phyloP scores from a whole-genome alignment of 306 rosid genomes.

The Carpinus viminea region DNA sequence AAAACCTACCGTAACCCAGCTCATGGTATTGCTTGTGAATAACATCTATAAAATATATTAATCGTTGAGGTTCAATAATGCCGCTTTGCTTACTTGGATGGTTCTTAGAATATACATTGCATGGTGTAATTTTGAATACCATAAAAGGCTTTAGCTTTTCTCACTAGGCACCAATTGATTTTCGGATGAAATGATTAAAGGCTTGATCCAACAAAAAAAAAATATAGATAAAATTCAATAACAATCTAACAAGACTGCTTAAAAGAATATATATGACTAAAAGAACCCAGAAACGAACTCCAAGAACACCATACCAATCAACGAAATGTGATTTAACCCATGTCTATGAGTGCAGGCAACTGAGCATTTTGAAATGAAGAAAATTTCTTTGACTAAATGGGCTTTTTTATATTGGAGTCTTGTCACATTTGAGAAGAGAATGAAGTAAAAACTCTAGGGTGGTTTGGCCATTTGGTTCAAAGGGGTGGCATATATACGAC shows the following conservation, averaged over 20 bases:
- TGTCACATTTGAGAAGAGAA: slow-evolving; percentile 39
- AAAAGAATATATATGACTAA: background rate
- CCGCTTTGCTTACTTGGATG: too few species aligned
- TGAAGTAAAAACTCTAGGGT: background rate
- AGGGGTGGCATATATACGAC: too few species aligned
- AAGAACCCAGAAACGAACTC: slow-evolving; percentile 51
- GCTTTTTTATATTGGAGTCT: slow-evolving; percentile 57
- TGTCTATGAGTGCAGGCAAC: slow-evolving; percentile 60
- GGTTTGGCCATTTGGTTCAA: too few species aligned
- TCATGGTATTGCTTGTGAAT: slow-evolving; percentile 74
- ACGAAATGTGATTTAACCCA: slow-evolving; percentile 40
- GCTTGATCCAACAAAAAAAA: background rate
- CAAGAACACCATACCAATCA: slow-evolving; percentile 89
- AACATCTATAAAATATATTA: slow-evolving; percentile 19
- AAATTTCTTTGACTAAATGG: slow-evolving; percentile 66
- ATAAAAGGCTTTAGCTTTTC: too few species aligned
- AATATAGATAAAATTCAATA: background rate
- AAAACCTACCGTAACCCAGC: slow-evolving; percentile 80
- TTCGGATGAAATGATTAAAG: too few species aligned
- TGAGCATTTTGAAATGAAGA: slow-evolving; percentile 58
- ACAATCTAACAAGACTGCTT: background rate
- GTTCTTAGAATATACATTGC: too few species aligned
- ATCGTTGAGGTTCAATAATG: too few species aligned
- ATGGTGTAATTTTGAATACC: too few species aligned
- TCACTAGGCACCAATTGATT: too few species aligned